Evolutionary conservation across 2,329 filamentous ascomycete species (phyloP).

Genomic region (Diaporthe eres): DNA sequence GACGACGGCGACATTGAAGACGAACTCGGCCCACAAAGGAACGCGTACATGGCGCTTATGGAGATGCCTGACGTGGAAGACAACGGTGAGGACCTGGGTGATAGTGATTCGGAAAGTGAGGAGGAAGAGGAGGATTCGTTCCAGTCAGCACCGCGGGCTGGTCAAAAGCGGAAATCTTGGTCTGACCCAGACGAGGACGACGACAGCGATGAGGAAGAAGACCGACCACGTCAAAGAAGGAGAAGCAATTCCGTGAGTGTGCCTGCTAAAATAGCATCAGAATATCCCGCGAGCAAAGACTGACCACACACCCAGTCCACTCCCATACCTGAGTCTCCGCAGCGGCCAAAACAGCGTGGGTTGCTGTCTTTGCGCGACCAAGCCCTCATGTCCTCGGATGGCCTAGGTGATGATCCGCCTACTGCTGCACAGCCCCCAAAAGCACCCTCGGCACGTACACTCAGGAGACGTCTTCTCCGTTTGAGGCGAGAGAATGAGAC

Average conservation of each 20-base stretch:
- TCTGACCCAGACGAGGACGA: constrained; percentile 79
- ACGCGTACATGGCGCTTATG: constrained; percentile 87
- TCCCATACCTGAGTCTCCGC: constrained; percentile 76
- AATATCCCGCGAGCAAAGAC: constrained; percentile 51
- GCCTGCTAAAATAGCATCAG: neutral
- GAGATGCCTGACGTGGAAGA: constrained; percentile 94
- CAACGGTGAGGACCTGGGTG: constrained; percentile 73
- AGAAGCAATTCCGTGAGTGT: constrained; percentile 88
- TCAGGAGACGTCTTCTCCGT: constrained; percentile 81
- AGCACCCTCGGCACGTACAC: constrained; percentile 77
- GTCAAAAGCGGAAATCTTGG: constrained; percentile 85
- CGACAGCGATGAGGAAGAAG: constrained; percentile 80
- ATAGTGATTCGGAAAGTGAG: constrained; percentile 69
- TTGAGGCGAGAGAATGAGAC: constrained; percentile 83
- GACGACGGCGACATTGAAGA: constrained; percentile 97
- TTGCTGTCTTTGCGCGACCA: constrained; percentile 69
- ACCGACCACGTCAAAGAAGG: constrained; percentile 82
- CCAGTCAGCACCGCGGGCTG: constrained; percentile 55
- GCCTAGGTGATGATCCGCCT: constrained; percentile 64
- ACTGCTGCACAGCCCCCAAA: constrained; percentile 71
- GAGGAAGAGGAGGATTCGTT: constrained; percentile 64
- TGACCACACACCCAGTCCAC: constrained; percentile 68
- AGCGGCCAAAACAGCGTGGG: constrained; percentile 71
- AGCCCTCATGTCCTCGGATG: constrained; percentile 62
- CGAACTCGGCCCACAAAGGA: constrained; percentile 79